Base-by-base conservation (phyloP, 257 asterid genomes). In the Craterostigma plantagineum region DNA sequence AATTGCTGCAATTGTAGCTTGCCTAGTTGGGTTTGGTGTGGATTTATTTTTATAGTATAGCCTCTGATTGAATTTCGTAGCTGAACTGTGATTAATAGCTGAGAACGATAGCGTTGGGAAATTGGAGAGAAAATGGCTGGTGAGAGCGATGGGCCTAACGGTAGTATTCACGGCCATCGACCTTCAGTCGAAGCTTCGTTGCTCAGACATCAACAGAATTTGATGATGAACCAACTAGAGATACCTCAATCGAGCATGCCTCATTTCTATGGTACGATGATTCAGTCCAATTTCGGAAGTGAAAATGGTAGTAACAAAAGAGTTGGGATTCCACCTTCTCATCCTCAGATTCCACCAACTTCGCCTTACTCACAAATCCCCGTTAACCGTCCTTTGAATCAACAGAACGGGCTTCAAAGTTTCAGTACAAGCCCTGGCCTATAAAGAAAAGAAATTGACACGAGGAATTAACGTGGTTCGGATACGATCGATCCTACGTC, bases 311-410 rank as follows among this genome's bases (percentile, higher is more conserved):
- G n/a, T n/a, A n/a, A n/a, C n/a, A n/a, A n/a, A n/a, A n/a, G n/a
- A n/a, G n/a, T n/a, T n/a, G n/a, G 98, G 30, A 79, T 90, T 48
- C 95, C 98, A 14, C 93, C 98, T 9, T 72, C 93, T 23, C 95
- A 82, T 36, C 95, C 93, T 7, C 95, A 79, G 62, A 82, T 82
- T 57, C 93, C 95, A 11, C 95, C 92, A 0, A 59, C 76, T 36
- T 90, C 92, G 0, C 93, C 92, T 14, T 82, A 87, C 50, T 87
- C 98, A 1, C 93, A 82, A 60, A 75, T 72, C 74, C 79, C 79
- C 2, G 68, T 54, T 2, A 62, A 51, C 55, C 63, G 79, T 11
- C 63, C 64, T 0, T 68, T 56, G 33, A 78, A 62, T 55, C 91
- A 63, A 54, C 94, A 72, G 36, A 49, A 61, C 33, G 82, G 83